Evolutionary conservation across 441 rosid species (phyloP).

Genomic region (Arabidopsis hybrid): DNA sequence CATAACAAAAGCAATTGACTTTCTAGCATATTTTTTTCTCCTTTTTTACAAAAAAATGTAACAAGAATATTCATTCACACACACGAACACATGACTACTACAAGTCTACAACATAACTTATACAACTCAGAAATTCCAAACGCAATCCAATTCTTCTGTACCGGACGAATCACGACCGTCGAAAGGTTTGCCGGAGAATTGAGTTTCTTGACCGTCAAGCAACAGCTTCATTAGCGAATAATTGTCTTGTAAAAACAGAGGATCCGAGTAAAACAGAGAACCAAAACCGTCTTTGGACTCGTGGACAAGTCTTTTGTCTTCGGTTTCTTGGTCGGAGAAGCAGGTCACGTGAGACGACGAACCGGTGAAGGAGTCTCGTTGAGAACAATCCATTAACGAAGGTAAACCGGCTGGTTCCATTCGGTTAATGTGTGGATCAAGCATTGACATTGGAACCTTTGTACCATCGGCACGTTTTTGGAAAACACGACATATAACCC

Average conservation of each 20-base stretch:
- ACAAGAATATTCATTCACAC: slow-evolving; percentile 24
- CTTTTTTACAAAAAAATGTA: slow-evolving; percentile 27
- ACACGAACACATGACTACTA: slow-evolving; percentile 31
- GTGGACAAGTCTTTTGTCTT: slow-evolving; percentile 44
- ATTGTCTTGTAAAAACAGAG: slow-evolving; percentile 54
- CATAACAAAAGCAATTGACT: slow-evolving; percentile 33
- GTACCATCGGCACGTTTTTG: slow-evolving; percentile 76
- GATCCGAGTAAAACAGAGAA: slow-evolving; percentile 51
- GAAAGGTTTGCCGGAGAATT: slow-evolving; percentile 32
- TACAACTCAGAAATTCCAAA: slow-evolving; percentile 65
- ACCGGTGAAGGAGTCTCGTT: slow-evolving; percentile 46
- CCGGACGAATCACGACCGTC: slow-evolving; percentile 46
- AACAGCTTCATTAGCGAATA: slow-evolving; percentile 55
- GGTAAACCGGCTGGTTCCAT: slow-evolving; percentile 59
- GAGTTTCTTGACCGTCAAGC: slow-evolving; percentile 61
- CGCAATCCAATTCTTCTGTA: slow-evolving; percentile 55
- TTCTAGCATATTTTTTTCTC: not conserved
- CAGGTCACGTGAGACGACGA: slow-evolving; percentile 88
- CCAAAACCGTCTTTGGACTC: slow-evolving; percentile 37
- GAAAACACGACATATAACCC: slow-evolving; percentile 92
- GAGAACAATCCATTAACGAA: slow-evolving; percentile 68
- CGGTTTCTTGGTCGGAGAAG: slow-evolving; percentile 84
- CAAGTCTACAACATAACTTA: slow-evolving; percentile 20
- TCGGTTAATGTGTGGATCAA: slow-evolving; percentile 55
- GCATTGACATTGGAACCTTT: slow-evolving; percentile 55